phyloP scores from a whole-genome alignment of 345 rosid species.

The Laguncularia racemosa region DNA sequence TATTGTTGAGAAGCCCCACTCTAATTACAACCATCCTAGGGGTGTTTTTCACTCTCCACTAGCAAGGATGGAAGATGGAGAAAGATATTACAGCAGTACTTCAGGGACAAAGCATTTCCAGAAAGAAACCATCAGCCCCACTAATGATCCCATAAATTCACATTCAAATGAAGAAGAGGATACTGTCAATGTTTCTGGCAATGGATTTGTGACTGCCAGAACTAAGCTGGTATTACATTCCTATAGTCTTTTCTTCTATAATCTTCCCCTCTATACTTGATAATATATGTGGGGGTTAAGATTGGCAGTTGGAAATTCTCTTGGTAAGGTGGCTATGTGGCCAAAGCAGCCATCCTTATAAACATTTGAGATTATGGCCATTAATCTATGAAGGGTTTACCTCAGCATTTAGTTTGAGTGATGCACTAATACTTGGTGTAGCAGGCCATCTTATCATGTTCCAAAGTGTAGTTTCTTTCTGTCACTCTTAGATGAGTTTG shows the following conservation, averaged over 20 bases:
- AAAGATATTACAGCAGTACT: slow-evolving; percentile 34
- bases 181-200: slow-evolving; percentile 37
- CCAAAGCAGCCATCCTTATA: too few species aligned
- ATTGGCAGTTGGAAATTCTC: too few species aligned
- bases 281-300: not conserved
- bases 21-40: slow-evolving; percentile 20
- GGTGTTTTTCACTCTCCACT: slow-evolving; percentile 14
- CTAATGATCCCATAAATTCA: slow-evolving; percentile 23
- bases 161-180: slow-evolving; percentile 37
- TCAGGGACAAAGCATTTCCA: slow-evolving; percentile 57
- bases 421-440: too few species aligned
- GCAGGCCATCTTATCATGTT: too few species aligned
- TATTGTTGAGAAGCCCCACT: slow-evolving; percentile 30
- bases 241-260: not conserved
- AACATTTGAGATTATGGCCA: too few species aligned
- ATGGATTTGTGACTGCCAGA: slow-evolving; percentile 83
- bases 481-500: too few species aligned
- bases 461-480: too few species aligned
- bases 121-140: slow-evolving; percentile 41
- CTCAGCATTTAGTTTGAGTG: too few species aligned
- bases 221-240: slow-evolving; percentile 64
- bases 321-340: too few species aligned
- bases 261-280: not conserved
- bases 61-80: slow-evolving; percentile 38
- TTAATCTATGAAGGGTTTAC: too few species aligned